Evolutionary conservation across 2,329 filamentous ascomycete genomes (phyloP).

Genomic region (Aspergillus tamarii): DNA sequence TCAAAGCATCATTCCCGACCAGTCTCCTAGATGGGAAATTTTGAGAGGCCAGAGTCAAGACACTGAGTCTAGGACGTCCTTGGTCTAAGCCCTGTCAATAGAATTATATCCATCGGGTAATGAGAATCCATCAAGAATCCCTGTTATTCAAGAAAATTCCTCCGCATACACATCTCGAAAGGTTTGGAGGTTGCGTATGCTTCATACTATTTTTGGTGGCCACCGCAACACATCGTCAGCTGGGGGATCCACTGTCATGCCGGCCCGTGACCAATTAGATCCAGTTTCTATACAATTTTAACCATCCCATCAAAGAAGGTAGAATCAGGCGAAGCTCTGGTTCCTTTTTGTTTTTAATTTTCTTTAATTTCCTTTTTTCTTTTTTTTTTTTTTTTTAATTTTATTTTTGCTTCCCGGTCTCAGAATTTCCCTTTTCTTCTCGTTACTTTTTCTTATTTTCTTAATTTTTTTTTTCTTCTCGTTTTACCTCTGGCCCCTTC

Average conservation of each 20-base stretch:
- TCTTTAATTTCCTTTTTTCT: not conserved
- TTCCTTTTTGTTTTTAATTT: not conserved
- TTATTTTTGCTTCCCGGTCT: not conserved
- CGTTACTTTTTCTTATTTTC: not conserved
- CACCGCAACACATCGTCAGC: slow-evolving; percentile 11
- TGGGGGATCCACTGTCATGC: slow-evolving; percentile 5
- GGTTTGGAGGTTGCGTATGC: slow-evolving; percentile 14
- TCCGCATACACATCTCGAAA: not conserved
- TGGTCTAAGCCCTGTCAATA: slow-evolving; percentile 7
- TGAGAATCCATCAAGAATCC: not conserved
- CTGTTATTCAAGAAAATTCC: not conserved
- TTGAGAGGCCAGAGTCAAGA: not conserved
- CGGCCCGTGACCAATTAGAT: not conserved
- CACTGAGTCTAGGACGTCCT: slow-evolving; percentile 6
- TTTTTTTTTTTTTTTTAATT: slow-evolving; percentile 1
- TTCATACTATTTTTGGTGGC: slow-evolving; percentile 8
- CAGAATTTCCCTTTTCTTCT: not conserved
- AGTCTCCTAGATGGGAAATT: not conserved
- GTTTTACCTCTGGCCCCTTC: not conserved
- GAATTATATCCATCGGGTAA: not conserved
- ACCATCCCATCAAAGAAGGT: not conserved
- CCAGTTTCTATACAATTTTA: not conserved
- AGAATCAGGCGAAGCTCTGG: not conserved
- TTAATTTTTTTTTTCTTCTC: not conserved
- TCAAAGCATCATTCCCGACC: not conserved